Evolutionary conservation across 805 yeast genomes (phyloP).

Genomic region (Yamadazyma kitorensis): DNA sequence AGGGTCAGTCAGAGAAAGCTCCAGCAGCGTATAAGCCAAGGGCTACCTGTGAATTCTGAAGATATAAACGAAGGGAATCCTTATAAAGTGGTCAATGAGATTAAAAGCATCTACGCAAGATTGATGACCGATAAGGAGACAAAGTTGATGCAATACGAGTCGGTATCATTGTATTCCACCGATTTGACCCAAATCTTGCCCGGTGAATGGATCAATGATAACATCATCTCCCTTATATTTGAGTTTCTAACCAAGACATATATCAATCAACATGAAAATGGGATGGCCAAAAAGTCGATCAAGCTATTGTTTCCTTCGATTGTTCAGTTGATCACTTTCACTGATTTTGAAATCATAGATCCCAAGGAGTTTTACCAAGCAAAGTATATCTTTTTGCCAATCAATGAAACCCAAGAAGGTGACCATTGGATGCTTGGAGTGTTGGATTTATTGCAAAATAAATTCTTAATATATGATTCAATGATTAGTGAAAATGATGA

Average conservation of each 20-base stretch:
- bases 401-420: slow-evolving; percentile 61
- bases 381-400: slow-evolving; percentile 60
- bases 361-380: slow-evolving; percentile 27
- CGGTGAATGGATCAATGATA: slow-evolving; percentile 75
- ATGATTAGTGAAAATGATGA: slow-evolving; percentile 34
- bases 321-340: slow-evolving; percentile 57
- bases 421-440: slow-evolving; percentile 75
- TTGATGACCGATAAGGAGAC: slow-evolving; percentile 13
- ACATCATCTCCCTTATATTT: slow-evolving; percentile 60
- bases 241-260: slow-evolving; percentile 40
- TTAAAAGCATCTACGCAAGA: slow-evolving; percentile 19
- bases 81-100: slow-evolving; percentile 14
- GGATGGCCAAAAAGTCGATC: slow-evolving; percentile 20
- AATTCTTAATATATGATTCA: slow-evolving; percentile 59
- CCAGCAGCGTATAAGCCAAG: slow-evolving; percentile 12
- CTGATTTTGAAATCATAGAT: slow-evolving; percentile 21
- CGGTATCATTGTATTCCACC: slow-evolving; percentile 54
- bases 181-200: slow-evolving; percentile 58
- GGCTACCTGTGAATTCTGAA: too few species aligned
- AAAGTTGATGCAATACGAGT: slow-evolving; percentile 48
- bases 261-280: slow-evolving; percentile 15
- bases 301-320: slow-evolving; percentile 55
- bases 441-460: slow-evolving; percentile 45
- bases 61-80: slow-evolving; percentile 13
- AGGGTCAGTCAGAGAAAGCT: slow-evolving; percentile 9